Conservation (phyloP, 78 protist species). For the Goniomonas avonlea region DNA sequence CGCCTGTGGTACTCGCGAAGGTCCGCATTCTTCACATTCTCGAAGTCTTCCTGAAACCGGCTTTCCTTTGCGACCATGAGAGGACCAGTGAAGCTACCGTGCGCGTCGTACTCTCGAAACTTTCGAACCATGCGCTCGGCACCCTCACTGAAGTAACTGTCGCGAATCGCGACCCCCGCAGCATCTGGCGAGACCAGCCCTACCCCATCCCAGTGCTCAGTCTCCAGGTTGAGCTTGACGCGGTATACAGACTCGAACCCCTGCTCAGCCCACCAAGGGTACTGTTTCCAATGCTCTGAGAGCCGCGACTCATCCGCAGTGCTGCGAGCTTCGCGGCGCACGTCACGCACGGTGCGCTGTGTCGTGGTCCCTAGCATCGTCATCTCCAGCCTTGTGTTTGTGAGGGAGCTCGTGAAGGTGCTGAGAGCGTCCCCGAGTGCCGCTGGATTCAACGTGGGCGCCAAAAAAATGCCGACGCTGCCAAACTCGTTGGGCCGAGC, state of each 20-base stretch:
- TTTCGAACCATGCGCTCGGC: constrained; percentile 2
- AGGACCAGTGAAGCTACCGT: background rate
- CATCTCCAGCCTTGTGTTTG: background rate
- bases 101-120: background rate
- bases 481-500: background rate
- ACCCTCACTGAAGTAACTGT: background rate
- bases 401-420: background rate
- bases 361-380: background rate
- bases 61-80: background rate
- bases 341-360: background rate
- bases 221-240: background rate
- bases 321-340: background rate
- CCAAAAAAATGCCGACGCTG: background rate
- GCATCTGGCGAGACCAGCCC: no score
- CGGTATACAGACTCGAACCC: background rate
- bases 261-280: no score
- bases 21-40: background rate
- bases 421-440: background rate
- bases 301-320: background rate
- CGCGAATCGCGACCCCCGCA: background rate
- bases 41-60: background rate
- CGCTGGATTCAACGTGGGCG: background rate
- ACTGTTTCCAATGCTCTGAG: background rate
- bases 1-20: background rate
- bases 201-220: no score